phyloP scores from a whole-genome alignment of 345 rosid species.

The Camelina neglecta region DNA sequence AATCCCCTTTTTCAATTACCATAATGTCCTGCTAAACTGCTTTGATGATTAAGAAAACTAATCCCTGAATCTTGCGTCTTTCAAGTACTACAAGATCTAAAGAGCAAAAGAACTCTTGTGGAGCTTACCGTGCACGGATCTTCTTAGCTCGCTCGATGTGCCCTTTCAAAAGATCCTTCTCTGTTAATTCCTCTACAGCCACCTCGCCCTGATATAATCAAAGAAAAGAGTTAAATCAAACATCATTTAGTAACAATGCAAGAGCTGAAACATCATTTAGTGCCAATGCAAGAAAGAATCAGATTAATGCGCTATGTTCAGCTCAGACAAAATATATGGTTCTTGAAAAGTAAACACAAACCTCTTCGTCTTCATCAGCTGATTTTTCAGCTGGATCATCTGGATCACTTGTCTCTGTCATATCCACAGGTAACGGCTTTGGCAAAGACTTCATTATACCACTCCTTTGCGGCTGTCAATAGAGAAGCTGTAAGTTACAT shows the following conservation, averaged over 20 bases:
- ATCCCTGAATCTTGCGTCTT: neutral
- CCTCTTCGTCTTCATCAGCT: conserved; percentile 58
- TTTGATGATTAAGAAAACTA: neutral
- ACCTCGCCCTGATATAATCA: conserved; percentile 59
- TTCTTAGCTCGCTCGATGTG: conserved; percentile 75
- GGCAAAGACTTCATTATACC: conserved; percentile 69
- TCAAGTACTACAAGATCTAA: neutral
- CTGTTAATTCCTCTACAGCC: conserved; percentile 57
- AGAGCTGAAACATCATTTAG: conserved; percentile 8
- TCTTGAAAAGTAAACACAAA: conserved; percentile 40
- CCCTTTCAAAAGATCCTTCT: conserved; percentile 68
- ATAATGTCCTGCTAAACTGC: neutral
- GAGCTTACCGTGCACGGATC: conserved; percentile 71
- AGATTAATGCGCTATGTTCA: neutral
- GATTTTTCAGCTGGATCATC: conserved; percentile 51
- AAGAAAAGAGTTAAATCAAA: conserved; percentile 18
- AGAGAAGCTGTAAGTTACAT: conserved; percentile 37
- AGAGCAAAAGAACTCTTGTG: conserved; percentile 8
- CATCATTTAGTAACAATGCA: conserved; percentile 4
- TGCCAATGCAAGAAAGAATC: neutral
- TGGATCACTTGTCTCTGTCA: conserved; percentile 45
- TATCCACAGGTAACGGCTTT: conserved; percentile 66
- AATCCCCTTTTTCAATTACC: neutral
- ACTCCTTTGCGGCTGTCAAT: conserved; percentile 58
- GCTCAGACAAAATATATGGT: conserved; percentile 6